Percentiles rank a stretch among this genome's conserved stretches.
These are phyloP conservation scores for Quercus dentata DNA, from an alignment of 306 rosid genomes.

Conservation along the genomic window DNA sequence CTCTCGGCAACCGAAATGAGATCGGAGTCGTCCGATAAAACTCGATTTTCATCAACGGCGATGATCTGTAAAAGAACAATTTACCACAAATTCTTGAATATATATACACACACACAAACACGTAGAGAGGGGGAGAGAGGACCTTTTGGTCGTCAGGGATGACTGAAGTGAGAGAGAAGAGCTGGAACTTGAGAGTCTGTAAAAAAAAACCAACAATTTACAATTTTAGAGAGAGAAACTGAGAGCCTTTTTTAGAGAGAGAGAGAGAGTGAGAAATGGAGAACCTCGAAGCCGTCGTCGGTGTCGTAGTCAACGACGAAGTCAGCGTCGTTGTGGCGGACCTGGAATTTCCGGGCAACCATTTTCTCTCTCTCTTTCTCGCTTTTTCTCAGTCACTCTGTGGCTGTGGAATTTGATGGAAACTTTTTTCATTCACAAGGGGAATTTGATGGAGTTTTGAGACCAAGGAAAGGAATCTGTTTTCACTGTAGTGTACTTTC, in stretches of 20 bases:
- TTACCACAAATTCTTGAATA: background rate
- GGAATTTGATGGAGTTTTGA: no score
- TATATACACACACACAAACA: background rate
- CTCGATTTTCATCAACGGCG: constrained; percentile 35
- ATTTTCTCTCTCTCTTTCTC: constrained; percentile 12
- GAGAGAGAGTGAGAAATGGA: background rate
- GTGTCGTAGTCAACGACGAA: constrained; percentile 61
- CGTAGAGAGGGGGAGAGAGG: background rate
- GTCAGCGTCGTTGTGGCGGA: constrained; percentile 46
- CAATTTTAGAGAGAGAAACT: background rate
- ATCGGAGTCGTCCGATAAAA: constrained; percentile 52
- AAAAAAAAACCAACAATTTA: background rate
- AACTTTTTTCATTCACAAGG: no score
- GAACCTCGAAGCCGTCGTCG: constrained; percentile 71
- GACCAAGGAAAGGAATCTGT: no score
- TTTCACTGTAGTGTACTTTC: no score
- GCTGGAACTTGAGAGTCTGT: constrained; percentile 70
- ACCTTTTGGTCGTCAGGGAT: constrained; percentile 81
- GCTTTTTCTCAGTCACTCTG: background rate
- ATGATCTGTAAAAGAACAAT: constrained; percentile 34
- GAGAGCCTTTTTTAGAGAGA: background rate
- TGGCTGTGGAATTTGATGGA: no score
- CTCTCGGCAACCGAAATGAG: constrained; percentile 50
- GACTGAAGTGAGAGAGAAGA: constrained; percentile 67
- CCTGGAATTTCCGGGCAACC: constrained; percentile 62